These are phyloP conservation scores for Berkeleyomyces rouxiae DNA, from an alignment of 2,329 filamentous ascomycete species.

Conservation along the genomic window DNA sequence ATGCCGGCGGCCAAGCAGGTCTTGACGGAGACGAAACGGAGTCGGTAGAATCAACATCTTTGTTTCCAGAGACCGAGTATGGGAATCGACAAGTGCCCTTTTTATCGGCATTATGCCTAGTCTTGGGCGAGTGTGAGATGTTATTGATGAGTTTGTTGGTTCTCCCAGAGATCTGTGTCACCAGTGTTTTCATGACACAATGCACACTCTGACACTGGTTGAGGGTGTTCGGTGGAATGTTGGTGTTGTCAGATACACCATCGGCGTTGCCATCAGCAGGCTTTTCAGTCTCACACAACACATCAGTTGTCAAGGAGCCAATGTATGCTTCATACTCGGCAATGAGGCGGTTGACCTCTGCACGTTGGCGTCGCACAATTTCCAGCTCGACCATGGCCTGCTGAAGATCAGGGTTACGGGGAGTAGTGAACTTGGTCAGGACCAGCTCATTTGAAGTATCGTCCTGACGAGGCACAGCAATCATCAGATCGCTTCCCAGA, in stretches of 20 bases:
- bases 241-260: not conserved
- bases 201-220: slow-evolving; percentile 6
- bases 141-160: slow-evolving; percentile 5
- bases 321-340: slow-evolving; percentile 11
- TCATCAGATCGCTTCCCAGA: slow-evolving; percentile 6
- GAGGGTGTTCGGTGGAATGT: not conserved
- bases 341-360: slow-evolving; percentile 5
- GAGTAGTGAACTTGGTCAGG: slow-evolving; percentile 2
- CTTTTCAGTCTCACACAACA: not conserved
- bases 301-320: slow-evolving; percentile 9
- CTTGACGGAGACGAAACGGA: not conserved
- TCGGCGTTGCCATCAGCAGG: not conserved
- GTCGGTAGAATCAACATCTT: not conserved
- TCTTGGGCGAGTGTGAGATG: not conserved
- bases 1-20: slow-evolving; percentile 12
- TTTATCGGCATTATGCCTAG: not conserved
- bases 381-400: slow-evolving; percentile 12
- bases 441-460: not conserved
- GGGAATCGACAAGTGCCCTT: slow-evolving; percentile 10
- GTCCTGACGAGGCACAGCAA: slow-evolving; percentile 3
- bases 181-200: slow-evolving; percentile 11
- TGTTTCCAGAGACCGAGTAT: not conserved
- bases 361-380: slow-evolving; percentile 8
- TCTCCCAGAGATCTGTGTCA: slow-evolving; percentile 3
- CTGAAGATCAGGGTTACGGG: slow-evolving; percentile 7